Conservation (phyloP, 1,139 yeast species). For the Candida gigantensis region DNA sequence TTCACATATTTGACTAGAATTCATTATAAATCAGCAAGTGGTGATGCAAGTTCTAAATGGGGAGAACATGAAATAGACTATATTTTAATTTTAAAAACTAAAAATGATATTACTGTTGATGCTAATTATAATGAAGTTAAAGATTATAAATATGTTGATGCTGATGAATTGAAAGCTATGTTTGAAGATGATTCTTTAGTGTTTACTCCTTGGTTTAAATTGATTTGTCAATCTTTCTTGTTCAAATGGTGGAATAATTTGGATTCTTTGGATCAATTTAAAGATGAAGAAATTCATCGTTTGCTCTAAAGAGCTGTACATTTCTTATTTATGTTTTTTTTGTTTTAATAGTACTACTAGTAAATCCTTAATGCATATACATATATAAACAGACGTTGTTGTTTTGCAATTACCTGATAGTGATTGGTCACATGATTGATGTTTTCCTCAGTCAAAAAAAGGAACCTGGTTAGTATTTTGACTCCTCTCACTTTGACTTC, state of each 20-base stretch:
- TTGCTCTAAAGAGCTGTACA: constrained; percentile 16
- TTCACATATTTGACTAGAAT: constrained; percentile 89
- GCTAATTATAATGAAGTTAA: constrained; percentile 82
- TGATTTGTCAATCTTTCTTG: constrained; percentile 86
- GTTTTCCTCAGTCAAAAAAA: too few relatives aligned
- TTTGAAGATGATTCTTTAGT: constrained; percentile 61
- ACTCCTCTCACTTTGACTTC: too few relatives aligned
- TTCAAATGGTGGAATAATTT: constrained; percentile 93
- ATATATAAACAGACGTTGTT: too few relatives aligned
- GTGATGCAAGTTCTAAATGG: constrained; percentile 72
- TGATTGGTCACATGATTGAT: too few relatives aligned
- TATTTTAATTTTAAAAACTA: constrained; percentile 73
- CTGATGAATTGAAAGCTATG: constrained; percentile 69
- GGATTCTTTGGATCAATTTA: constrained; percentile 51
- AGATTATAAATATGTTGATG: constrained; percentile 74
- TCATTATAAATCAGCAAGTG: constrained; percentile 87
- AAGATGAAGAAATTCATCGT: constrained; percentile 49
- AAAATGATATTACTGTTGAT: constrained; percentile 49
- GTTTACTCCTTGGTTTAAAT: constrained; percentile 98
- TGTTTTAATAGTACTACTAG: not conserved
- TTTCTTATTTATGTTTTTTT: not conserved
- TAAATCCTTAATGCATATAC: not conserved
- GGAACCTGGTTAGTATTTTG: too few relatives aligned
- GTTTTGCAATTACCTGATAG: too few relatives aligned
- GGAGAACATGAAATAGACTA: constrained; percentile 98